These are phyloP conservation scores for Hydnomerulius pinastri DNA, from an alignment of 768 basidiomycete species.

Conservation along the genomic window DNA sequence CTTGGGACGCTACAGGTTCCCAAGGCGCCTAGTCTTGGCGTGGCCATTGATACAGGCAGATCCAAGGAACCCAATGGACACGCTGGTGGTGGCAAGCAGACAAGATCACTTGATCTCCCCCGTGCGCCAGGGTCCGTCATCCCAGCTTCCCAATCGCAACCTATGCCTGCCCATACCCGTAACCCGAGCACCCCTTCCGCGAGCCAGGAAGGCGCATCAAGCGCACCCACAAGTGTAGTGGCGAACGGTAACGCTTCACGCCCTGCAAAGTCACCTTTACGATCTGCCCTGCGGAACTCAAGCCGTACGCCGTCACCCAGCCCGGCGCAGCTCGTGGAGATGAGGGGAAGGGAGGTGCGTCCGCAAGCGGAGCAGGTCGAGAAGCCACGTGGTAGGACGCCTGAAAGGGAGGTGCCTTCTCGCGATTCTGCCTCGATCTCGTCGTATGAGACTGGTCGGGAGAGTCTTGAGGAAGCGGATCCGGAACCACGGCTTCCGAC, in stretches of 20 bases:
- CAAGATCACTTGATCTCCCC: conserved; percentile 25
- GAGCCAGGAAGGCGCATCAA: neutral
- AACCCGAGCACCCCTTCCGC: neutral
- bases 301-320: conserved; percentile 53
- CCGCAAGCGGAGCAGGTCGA: neutral
- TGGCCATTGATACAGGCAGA: neutral
- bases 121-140: conserved; percentile 18
- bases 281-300: conserved; percentile 61
- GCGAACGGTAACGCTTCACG: conserved; percentile 7
- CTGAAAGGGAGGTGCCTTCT: conserved; percentile 5
- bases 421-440: conserved; percentile 40
- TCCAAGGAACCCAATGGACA: neutral
- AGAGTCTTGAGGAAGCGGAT: conserved; percentile 42
- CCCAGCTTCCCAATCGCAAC: neutral
- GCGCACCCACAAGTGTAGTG: neutral
- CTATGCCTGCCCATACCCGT: neutral
- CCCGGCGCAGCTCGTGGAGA: conserved; percentile 8
- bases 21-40: conserved; percentile 4
- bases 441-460: conserved; percentile 68
- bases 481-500: neutral
- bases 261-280: conserved; percentile 51
- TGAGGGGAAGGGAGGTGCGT: neutral
- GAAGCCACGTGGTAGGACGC: neutral
- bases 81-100: neutral
- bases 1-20: conserved; percentile 2